These are phyloP conservation scores for Tetracladium setigerum DNA, from an alignment of 495 filamentous ascomycete species.

Conservation along the genomic window DNA sequence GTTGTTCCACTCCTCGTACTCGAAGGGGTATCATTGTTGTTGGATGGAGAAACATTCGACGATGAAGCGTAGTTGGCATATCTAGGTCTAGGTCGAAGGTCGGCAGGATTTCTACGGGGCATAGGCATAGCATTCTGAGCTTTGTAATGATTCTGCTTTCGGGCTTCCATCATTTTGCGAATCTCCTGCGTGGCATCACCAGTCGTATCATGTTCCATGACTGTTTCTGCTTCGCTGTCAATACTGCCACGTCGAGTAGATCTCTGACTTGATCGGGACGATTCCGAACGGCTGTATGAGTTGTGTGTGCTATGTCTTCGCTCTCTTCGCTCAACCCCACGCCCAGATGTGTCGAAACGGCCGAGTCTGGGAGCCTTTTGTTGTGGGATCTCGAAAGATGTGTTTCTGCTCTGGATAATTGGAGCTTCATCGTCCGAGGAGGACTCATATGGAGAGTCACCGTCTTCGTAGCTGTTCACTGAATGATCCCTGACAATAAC, in stretches of 20 bases:
- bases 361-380: constrained; percentile 14
- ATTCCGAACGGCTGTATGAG: constrained; percentile 18
- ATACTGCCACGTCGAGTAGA: constrained; percentile 19
- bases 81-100: constrained; percentile 7
- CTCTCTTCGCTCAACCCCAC: neutral
- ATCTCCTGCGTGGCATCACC: constrained; percentile 56
- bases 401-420: constrained; percentile 53
- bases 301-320: constrained; percentile 11
- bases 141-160: constrained; percentile 37
- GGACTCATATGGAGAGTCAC: constrained; percentile 26
- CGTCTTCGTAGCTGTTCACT: constrained; percentile 1
- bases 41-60: constrained; percentile 51
- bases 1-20: constrained; percentile 50
- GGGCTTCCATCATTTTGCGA: constrained; percentile 62
- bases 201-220: constrained; percentile 36
- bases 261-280: constrained; percentile 12
- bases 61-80: constrained; percentile 16
- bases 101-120: constrained; percentile 10
- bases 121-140: constrained; percentile 9
- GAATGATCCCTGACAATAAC: constrained; percentile 40
- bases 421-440: constrained; percentile 62
- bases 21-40: constrained; percentile 62
- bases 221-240: constrained; percentile 51
- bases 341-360: constrained; percentile 14
- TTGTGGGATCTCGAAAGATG: constrained; percentile 50